phyloP scores from a whole-genome alignment of 495 filamentous ascomycete species.

The Hyaloscypha bicolor region DNA sequence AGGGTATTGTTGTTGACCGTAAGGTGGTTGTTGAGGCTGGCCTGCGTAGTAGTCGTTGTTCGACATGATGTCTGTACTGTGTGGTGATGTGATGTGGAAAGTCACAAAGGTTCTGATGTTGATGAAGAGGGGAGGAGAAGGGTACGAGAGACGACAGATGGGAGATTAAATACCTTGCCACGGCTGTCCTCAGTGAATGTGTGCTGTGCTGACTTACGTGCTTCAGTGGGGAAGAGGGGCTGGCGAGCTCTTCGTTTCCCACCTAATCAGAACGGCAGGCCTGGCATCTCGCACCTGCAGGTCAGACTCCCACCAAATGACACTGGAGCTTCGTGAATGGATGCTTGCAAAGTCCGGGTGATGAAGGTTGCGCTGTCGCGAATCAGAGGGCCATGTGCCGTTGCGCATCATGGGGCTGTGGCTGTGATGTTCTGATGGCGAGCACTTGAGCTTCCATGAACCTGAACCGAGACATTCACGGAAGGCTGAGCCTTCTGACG shows the following conservation, averaged over 20 bases:
- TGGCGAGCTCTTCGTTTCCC: background rate
- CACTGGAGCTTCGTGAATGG: background rate
- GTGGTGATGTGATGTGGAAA: background rate
- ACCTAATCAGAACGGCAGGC: background rate
- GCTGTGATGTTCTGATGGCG: background rate
- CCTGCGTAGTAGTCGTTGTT: slow-evolving; percentile 40
- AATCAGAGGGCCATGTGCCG: background rate
- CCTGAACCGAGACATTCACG: background rate
- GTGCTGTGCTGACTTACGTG: background rate
- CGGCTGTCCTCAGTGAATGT: background rate
- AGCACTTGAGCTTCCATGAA: background rate
- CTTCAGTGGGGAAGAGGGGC: slow-evolving; percentile 5
- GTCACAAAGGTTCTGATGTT: background rate
- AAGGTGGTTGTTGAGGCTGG: slow-evolving; percentile 18
- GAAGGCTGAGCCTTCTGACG: slow-evolving; percentile 12
- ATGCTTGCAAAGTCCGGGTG: background rate
- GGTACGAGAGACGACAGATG: background rate
- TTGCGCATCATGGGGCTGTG: background rate
- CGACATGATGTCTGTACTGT: slow-evolving; percentile 35
- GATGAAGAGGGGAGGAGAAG: slow-evolving; percentile 1
- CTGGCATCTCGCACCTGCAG: background rate
- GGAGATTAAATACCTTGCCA: background rate
- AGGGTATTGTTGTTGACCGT: slow-evolving; percentile 13
- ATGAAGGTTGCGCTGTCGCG: background rate
- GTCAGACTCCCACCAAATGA: slow-evolving; percentile 6